These are phyloP conservation scores for Aspergillus floridensis DNA, from an alignment of 2,329 filamentous ascomycete species.

Conservation along the genomic window DNA sequence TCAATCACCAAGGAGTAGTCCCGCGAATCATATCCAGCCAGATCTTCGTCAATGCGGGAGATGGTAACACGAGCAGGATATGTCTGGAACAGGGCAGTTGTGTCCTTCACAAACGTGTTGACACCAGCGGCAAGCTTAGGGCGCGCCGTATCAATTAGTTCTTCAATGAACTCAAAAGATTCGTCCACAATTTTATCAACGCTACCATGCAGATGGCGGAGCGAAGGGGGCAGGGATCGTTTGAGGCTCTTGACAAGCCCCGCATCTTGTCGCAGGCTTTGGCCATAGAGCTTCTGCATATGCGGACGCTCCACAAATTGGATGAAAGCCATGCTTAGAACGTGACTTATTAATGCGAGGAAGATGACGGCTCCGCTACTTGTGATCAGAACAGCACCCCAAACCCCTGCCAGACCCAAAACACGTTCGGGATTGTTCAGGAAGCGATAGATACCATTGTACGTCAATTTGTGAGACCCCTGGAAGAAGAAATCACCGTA, in stretches of 20 bases:
- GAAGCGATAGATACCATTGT: conserved; percentile 96
- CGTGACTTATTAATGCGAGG: conserved; percentile 79
- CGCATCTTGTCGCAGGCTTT: conserved; percentile 77
- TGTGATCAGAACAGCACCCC: conserved; percentile 91
- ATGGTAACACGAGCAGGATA: conserved; percentile 85
- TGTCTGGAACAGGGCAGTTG: conserved; percentile 80
- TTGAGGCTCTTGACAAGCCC: conserved; percentile 90
- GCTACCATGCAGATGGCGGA: conserved; percentile 79
- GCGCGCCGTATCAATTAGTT: conserved; percentile 79
- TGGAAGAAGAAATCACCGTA: conserved; percentile 99
- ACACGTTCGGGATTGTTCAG: conserved; percentile 96
- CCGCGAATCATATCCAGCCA: conserved; percentile 75
- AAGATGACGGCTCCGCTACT: conserved; percentile 84
- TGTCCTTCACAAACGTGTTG: conserved; percentile 82
- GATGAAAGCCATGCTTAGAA: conserved; percentile 81
- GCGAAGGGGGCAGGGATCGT: conserved; percentile 75
- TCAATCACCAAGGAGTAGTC: conserved; percentile 76
- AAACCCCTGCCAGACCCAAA: conserved; percentile 89
- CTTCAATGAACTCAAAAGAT: conserved; percentile 84
- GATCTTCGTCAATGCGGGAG: conserved; percentile 72
- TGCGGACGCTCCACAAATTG: conserved; percentile 93
- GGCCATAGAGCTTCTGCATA: conserved; percentile 96
- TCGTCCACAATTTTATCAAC: conserved; percentile 84
- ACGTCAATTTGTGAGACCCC: conserved; percentile 81
- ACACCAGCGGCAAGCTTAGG: conserved; percentile 85